phyloP scores from a whole-genome alignment of 1,284 basidiomycete species.

The Stereum hirsutum region DNA sequence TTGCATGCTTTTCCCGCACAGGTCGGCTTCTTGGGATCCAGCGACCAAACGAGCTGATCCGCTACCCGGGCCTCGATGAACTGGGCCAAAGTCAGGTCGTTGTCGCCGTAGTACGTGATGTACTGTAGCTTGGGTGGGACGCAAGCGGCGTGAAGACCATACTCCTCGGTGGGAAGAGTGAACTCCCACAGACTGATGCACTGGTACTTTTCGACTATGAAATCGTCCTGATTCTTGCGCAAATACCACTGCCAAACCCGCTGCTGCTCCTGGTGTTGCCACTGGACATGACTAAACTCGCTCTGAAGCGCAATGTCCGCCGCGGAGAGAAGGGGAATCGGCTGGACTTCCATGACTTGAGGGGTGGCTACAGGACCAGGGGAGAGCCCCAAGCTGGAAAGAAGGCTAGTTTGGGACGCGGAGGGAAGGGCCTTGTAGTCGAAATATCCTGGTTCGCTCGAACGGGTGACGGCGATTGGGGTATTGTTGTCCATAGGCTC shows the following conservation, averaged over 20 bases:
- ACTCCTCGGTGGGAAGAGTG: constrained; percentile 63
- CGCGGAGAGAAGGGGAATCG: constrained; percentile 36
- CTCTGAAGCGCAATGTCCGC: constrained; percentile 66
- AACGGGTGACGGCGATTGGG: constrained; percentile 15
- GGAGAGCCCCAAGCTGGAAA: constrained; percentile 11
- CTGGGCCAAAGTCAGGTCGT: constrained; percentile 88
- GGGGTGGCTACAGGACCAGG: constrained; percentile 16
- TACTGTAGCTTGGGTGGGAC: constrained; percentile 63
- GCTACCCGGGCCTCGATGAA: constrained; percentile 79
- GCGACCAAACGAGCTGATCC: constrained; percentile 60
- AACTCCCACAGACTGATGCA: constrained; percentile 73
- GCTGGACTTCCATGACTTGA: constrained; percentile 27
- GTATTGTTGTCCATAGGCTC: constrained; percentile 23
- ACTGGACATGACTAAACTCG: constrained; percentile 59
- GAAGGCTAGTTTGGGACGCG: constrained; percentile 12
- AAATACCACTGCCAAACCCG: constrained; percentile 91
- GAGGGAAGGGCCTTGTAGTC: constrained; percentile 24
- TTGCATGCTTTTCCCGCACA: constrained; percentile 84
- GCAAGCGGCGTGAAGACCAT: constrained; percentile 57
- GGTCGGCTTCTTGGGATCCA: constrained; percentile 57
- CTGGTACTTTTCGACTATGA: constrained; percentile 91
- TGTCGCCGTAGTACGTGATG: constrained; percentile 87
- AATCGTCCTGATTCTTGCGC: constrained; percentile 72
- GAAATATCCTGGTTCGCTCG: constrained; percentile 31
- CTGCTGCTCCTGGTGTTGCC: constrained; percentile 77